Base-by-base conservation (phyloP, 495 filamentous ascomycete genomes). In the Daldinia loculata region DNA sequence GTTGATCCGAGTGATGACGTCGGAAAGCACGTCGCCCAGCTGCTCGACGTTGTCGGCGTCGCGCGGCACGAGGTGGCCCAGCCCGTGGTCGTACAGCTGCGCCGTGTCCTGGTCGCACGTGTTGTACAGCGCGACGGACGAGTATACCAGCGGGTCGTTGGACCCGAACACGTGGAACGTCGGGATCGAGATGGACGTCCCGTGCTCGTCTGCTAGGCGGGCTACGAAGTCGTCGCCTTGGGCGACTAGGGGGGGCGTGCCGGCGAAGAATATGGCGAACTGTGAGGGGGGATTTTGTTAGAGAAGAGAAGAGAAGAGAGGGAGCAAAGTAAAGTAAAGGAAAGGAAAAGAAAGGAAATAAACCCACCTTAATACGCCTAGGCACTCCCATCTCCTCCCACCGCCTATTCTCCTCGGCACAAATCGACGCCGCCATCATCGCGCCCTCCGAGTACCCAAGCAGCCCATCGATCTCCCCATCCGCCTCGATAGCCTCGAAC, bases 111-210 rank as follows among this genome's bases (percentile, higher is more conserved):
- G 79, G 52, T 86, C 80, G 72, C 86, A 90, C 27, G 87, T 72
- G 72, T 89, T 88, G 75, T 84, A 88, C 6, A 89, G 74, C 19
- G 84, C 84, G 63, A 89, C 79, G 1, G 84, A 80, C 0, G 80
- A 83, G 41, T 81, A 75, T 0, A 88, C 70, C 51, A 86, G 87
- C 2, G 86, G 84, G 71, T 90, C 88, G 24, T 83, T 77, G 11
- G 84, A 86, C 22, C 87, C 87, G 34, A 89, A 78, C 43, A 87
- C 79, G 80, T 89, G 87, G 32, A 82, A 82, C 11, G 87, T 87
- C 3, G 87, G 86, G 52, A 89, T 80, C 26, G 75, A 67, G 56
- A 89, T 85, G 7, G 77, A 69, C 4, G 78, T 70, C 6, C 82
- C 83, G 39, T 74, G 69, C 72, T 88, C 84, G 66, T 88, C 85